phyloP scores from a whole-genome alignment of 371 early-diverging fungal genomes.

The Zopfochytrium polystomum region DNA sequence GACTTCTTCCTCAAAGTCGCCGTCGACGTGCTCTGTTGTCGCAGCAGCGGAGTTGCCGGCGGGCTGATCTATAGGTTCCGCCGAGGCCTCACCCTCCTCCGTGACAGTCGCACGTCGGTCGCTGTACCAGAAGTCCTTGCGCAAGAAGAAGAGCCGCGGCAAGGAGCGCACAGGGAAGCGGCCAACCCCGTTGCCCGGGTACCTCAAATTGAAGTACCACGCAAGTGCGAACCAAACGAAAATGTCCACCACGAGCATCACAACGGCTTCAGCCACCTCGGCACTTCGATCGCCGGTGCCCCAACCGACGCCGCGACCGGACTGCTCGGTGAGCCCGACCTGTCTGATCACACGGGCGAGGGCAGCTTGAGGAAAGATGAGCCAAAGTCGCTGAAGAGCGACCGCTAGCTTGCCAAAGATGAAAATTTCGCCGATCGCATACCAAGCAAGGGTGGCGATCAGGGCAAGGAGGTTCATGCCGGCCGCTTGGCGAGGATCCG shows the following conservation, averaged over 20 bases:
- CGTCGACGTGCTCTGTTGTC: too few relatives aligned
- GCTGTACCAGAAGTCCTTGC: too few relatives aligned
- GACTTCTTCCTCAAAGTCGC: too few relatives aligned
- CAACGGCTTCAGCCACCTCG: not conserved
- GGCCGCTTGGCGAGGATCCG: not conserved
- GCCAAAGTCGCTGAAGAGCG: not conserved
- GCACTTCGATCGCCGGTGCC: not conserved
- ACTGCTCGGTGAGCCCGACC: not conserved
- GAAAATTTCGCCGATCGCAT: not conserved
- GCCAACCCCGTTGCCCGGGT: too few relatives aligned
- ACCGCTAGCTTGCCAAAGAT: conserved; percentile 5
- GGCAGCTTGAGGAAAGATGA: conserved; percentile 8
- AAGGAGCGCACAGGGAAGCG: too few relatives aligned
- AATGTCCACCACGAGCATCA: conserved; percentile 11
- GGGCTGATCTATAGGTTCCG: too few relatives aligned
- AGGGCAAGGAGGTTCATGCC: not conserved
- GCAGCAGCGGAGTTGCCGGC: too few relatives aligned
- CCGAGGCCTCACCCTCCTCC: too few relatives aligned
- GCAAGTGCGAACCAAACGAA: conserved; percentile 1
- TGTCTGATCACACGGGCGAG: not conserved
- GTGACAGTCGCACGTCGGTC: too few relatives aligned
- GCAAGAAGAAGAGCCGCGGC: too few relatives aligned
- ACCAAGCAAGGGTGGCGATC: not conserved
- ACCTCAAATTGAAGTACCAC: conserved; percentile 2
- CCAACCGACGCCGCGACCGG: not conserved